These are phyloP conservation scores for Pleomassaria siparia DNA, from an alignment of 2,329 filamentous ascomycete species.

Conservation along the genomic window DNA sequence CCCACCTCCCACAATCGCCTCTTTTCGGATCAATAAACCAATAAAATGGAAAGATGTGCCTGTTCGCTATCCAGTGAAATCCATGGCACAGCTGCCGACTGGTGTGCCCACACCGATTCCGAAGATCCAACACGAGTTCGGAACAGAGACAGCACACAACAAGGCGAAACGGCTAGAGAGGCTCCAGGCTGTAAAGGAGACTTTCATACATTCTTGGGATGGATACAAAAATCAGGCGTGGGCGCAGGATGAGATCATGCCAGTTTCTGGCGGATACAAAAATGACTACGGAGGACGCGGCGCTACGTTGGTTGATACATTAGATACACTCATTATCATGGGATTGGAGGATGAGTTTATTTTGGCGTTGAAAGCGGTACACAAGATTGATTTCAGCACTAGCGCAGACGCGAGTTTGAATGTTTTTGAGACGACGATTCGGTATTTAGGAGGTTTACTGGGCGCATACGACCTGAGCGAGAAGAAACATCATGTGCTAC, in stretches of 20 bases:
- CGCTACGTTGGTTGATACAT: slow-evolving; percentile 61
- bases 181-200: slow-evolving; percentile 36
- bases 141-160: slow-evolving; percentile 36
- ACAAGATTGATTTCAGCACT: slow-evolving; percentile 57
- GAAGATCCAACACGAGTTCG: slow-evolving; percentile 41
- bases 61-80: slow-evolving; percentile 33
- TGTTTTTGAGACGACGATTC: slow-evolving; percentile 45
- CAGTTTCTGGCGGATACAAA: slow-evolving; percentile 51
- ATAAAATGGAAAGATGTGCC: slow-evolving; percentile 39
- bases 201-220: neutral
- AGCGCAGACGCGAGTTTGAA: slow-evolving; percentile 39
- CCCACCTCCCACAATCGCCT: slow-evolving; percentile 28
- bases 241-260: slow-evolving; percentile 55
- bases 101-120: slow-evolving; percentile 34
- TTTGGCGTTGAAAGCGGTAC: slow-evolving; percentile 54
- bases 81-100: slow-evolving; percentile 34
- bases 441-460: slow-evolving; percentile 42
- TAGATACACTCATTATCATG: slow-evolving; percentile 67
- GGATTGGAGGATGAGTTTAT: slow-evolving; percentile 59
- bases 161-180: slow-evolving; percentile 34
- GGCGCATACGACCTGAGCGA: slow-evolving; percentile 42
- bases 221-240: slow-evolving; percentile 43
- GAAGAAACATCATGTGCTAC: slow-evolving; percentile 37
- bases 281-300: slow-evolving; percentile 58
- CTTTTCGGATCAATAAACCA: slow-evolving; percentile 27